A percentile compares a stretch with the other conserved stretches of the same genome.
phyloP scores from a whole-genome alignment of 495 filamentous ascomycete genomes.

The Lepidopterella palustris region DNA sequence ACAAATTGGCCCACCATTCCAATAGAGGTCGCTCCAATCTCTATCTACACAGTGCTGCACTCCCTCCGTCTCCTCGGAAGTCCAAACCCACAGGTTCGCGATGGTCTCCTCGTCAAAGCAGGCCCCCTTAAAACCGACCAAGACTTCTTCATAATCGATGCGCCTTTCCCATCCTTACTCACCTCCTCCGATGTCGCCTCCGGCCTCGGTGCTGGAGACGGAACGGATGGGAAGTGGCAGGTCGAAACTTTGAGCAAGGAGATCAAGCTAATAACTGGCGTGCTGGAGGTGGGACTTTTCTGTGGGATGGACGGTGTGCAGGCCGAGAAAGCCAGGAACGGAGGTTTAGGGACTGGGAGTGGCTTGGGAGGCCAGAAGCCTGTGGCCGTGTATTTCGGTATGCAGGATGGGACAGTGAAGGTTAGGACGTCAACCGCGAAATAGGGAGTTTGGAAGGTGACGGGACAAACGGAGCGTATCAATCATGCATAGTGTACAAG shows the following conservation, averaged over 20 bases:
- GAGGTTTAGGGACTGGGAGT: constrained; percentile 29
- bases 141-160: constrained; percentile 87
- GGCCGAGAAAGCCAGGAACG: constrained; percentile 49
- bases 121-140: constrained; percentile 90
- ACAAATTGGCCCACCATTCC: constrained; percentile 79
- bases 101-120: constrained; percentile 61
- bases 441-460: too few relatives aligned
- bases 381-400: constrained; percentile 89
- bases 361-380: constrained; percentile 73
- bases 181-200: constrained; percentile 51
- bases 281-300: constrained; percentile 90
- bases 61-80: constrained; percentile 66
- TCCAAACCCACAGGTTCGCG: constrained; percentile 58
- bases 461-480: too few relatives aligned
- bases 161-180: constrained; percentile 68
- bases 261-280: constrained; percentile 78
- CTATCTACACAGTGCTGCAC: constrained; percentile 61
- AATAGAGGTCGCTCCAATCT: constrained; percentile 84
- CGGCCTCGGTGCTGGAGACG: constrained; percentile 35
- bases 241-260: constrained; percentile 62
- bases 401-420: constrained; percentile 59
- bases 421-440: too few relatives aligned
- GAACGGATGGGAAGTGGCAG: constrained; percentile 53
- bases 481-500: too few relatives aligned
- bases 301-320: constrained; percentile 66